Base-by-base conservation (phyloP, 306 rosid species). In the Dryas octopetala region DNA sequence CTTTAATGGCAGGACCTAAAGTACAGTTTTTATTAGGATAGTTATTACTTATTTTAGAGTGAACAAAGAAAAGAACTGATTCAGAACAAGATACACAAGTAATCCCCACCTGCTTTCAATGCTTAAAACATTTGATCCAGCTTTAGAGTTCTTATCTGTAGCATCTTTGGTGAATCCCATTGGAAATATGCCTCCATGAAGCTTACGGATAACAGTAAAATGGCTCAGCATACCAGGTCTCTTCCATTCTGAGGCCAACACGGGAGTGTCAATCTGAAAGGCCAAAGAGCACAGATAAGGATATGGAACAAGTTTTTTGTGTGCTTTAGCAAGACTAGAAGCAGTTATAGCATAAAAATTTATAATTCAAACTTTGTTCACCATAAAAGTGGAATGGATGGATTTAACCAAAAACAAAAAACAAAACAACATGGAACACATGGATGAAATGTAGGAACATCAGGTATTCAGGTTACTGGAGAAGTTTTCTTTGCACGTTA, bases 241-340 rank as follows among this genome's bases (percentile, higher is more conserved):
- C 79, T 76, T 89, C 97, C 99, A 92, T 83, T 95, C 97, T 54
- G 97, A 87, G 73, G 96, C 88, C 89, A 89, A 76, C 97, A 92
- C 91, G 19, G 99, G 99, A 74, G 91, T 86, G 78, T 95, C 97
- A 77, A 95, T 92, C 97, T 95, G 89, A 85, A 82, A 77, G 47
- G 65, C 74, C 86, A 84, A 70, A 74, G 71, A 82, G 66, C 49
- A 76, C 68, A 65, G 70, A 32, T 69, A 15, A 48, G 19, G 10
- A 66, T 13, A 73, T 62, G 9, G 51, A 71, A 63, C 60, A 62
- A n/a, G 49, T 45, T 62, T 38, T 15, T 52, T 66, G 1, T 5
- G 52, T 43, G 52, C 23, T 4, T 50, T 58, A 12, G 43, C 62
- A n/a, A 43, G 7, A 5, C 28, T 67, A 52, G 46, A 6, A 62